Evolutionary conservation across 2,329 filamentous ascomycete species (phyloP), one percentile per base, ranked within the genome.

Genomic region (Raffaelea arxii): DNA sequence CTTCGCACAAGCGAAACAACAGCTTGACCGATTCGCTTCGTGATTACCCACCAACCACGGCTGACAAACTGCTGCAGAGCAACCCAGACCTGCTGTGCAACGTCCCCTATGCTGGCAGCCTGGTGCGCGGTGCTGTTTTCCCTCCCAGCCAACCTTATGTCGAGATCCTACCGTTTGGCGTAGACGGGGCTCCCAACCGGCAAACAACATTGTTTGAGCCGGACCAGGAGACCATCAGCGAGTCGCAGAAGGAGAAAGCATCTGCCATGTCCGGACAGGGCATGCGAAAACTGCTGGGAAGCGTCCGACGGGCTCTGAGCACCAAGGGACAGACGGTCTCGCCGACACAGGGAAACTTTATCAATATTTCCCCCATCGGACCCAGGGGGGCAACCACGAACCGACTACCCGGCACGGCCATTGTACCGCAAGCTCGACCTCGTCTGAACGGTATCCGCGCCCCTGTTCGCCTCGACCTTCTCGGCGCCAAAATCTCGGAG

Each of bases 11-110:
- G 62, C 81, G 89, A 21, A 94, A 86, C 58, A 88, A 83, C 43
- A 96, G 90, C 60, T 83, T 92, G 56, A 86, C 85, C 0, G 87
- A 96, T 64, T 91, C 90, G 1, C 63, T 91, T 44, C 73, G 88
- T 54, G 86, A 92, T 63, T 82, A 67, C 65, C 77, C 62, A 21
- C 62, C n/a, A n/a, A n/a, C 64, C 6, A 49, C 62, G 12, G 62
- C 67, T 4, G 74, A 77, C 40, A 74, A 69, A 49, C 59, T 70
- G 4, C 59, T 71, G 2, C 69, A 70, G 51, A 76, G 74, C 51
- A 75, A 75, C 21, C 67, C 71, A 4, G 77, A 81, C 48, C 65
- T 82, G 16, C 63, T 80, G 14, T 72, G 82, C 52, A 72, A 80
- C 10, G 69, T 82, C 21, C 79, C 84, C 12, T 83, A 87, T 56